phyloP scores from a whole-genome alignment of 164 flowering plant species.

The Kalanchoe fedtschenkoi region DNA sequence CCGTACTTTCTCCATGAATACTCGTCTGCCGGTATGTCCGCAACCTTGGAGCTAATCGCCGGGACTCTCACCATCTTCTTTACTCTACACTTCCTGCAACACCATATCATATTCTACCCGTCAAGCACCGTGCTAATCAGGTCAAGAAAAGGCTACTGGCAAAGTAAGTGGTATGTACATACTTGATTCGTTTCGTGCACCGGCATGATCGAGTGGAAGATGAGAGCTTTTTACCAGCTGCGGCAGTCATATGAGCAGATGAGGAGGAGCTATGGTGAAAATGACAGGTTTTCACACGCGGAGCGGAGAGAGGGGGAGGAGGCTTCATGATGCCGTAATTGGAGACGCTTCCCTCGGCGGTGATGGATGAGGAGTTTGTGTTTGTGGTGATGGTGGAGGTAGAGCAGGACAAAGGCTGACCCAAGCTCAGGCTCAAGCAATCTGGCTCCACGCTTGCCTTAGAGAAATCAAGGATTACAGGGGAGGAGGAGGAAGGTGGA shows the following conservation, averaged over 20 bases:
- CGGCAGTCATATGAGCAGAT: too few species aligned
- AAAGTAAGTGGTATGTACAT: too few species aligned
- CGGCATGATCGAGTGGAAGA: background rate
- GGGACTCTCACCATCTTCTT: background rate
- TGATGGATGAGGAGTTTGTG: background rate
- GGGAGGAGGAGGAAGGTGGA: too few species aligned
- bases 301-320: background rate
- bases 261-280: background rate
- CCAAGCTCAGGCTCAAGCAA: background rate
- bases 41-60: slow-evolving; percentile 9
- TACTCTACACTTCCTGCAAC: background rate
- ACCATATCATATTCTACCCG: too few species aligned
- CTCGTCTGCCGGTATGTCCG: slow-evolving; percentile 23
- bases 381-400: background rate
- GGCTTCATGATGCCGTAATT: slow-evolving; percentile 1
- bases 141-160: too few species aligned
- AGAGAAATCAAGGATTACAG: background rate
- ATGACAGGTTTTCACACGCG: background rate
- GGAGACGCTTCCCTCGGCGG: slow-evolving; percentile 5
- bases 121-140: too few species aligned
- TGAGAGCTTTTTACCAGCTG: too few species aligned
- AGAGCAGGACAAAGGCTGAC: background rate
- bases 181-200: background rate
- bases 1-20: slow-evolving; percentile 43
- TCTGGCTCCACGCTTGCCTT: background rate